phyloP scores from a whole-genome alignment of 495 filamentous ascomycete genomes.

The Clohesyomyces aquaticus region DNA sequence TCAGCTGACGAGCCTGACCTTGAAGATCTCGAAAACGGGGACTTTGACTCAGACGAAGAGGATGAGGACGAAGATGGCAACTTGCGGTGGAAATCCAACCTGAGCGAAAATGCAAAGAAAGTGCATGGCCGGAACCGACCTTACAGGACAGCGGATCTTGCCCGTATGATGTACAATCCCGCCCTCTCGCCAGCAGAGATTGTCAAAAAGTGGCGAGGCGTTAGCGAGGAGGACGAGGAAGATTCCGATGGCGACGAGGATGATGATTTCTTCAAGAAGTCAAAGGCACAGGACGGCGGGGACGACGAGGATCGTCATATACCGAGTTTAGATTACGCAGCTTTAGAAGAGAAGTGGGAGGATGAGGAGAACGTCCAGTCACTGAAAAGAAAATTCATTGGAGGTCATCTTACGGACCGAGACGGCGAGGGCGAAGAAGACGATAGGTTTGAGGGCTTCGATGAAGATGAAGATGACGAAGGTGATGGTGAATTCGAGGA shows the following conservation, averaged over 20 bases:
- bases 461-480: slow-evolving; percentile 58
- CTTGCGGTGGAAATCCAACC: slow-evolving; percentile 81
- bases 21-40: slow-evolving; percentile 58
- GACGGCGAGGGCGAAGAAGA: slow-evolving; percentile 51
- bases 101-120: slow-evolving; percentile 72
- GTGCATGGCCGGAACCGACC: slow-evolving; percentile 69
- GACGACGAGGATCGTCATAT: slow-evolving; percentile 72
- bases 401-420: slow-evolving; percentile 56
- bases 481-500: slow-evolving; percentile 92
- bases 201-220: slow-evolving; percentile 76
- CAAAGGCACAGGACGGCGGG: slow-evolving; percentile 64
- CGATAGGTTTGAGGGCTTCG: slow-evolving; percentile 52
- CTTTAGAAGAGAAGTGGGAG: slow-evolving; percentile 83
- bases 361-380: slow-evolving; percentile 74
- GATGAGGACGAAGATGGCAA: slow-evolving; percentile 65
- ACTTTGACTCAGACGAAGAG: slow-evolving; percentile 49
- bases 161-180: slow-evolving; percentile 85
- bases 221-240: slow-evolving; percentile 52
- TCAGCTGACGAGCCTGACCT: slow-evolving; percentile 68
- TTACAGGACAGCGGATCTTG: slow-evolving; percentile 78
- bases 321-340: slow-evolving; percentile 77
- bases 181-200: slow-evolving; percentile 74
- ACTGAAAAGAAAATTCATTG: slow-evolving; percentile 73
- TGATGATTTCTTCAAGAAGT: slow-evolving; percentile 83
- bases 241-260: slow-evolving; percentile 66